Evolutionary conservation across 1,284 basidiomycete genomes (phyloP), one percentile per base, ranked within the genome.

Genomic region (Cryptococcus jaspeensis): DNA sequence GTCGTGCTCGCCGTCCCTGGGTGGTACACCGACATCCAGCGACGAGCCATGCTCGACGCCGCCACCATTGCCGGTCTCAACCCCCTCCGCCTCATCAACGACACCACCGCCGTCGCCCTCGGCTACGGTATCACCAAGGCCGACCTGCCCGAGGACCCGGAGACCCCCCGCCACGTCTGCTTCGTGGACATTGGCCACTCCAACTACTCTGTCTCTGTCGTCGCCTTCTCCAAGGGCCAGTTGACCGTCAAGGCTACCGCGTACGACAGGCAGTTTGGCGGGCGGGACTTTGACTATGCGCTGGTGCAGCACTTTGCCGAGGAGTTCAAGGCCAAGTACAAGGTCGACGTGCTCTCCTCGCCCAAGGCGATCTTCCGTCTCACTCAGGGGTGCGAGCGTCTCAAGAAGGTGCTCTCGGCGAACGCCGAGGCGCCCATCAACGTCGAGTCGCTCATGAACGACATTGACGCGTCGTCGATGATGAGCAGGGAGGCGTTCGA

Each of bases 81-180:
- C 78, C 80, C 85, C 63, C 88, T 96, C 59, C 89, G 92, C 56
- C 84, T 97, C 73, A 92, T 96, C 81, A 95, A 95, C 81, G 92
- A 96, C 78, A 87, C 88, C 59, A 95, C 93, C 61, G 92, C 92
- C 52, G 84, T 88, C 58, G 93, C 93, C 25, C 87, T 96, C 72
- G 91, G 90, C 55, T 96, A 93, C 80, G 93, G 93, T 71, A 96
- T 96, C 82, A 96, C 92, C 68, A 97, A 97, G 80, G 85, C 88
- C 32, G 93, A 96, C 78, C 84, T 96, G 50, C 93, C 93, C 40
- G 78, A 80, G 52, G 85, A 87, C 32, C 75, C 85, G 45, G 91
- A 93, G 64, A 85, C 84, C 64, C 85, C 92, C 2, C 84, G 87
- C 52, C 82, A 95, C 76, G 87, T 97, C 73, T 87, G 87, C 64